Conservation (phyloP, 257 asterid genomes). For the Scutellaria barbata region DNA sequence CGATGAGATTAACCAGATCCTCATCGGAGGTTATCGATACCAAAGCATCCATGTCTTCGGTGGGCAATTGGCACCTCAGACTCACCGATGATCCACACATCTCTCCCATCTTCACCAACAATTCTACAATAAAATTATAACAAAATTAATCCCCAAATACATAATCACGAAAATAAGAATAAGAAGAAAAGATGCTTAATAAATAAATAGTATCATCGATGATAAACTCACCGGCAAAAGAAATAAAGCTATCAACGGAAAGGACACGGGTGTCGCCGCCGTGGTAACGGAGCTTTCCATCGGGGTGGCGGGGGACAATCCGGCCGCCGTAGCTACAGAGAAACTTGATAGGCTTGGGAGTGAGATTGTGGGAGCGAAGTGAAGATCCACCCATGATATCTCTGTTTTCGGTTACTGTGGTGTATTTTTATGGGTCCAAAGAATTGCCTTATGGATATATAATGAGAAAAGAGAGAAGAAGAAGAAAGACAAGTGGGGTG, state of each 20-base stretch:
- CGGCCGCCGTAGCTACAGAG: constrained; percentile 92
- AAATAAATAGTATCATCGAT: no score
- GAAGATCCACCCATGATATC: constrained; percentile 57
- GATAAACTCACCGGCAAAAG: constrained; percentile 60
- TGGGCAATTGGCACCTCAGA: constrained; percentile 74
- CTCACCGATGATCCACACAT: constrained; percentile 68
- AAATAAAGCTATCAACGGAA: constrained; percentile 63
- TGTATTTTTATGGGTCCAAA: constrained; percentile 28
- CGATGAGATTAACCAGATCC: constrained; percentile 73
- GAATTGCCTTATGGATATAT: constrained; percentile 24
- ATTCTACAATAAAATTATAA: constrained; percentile 42
- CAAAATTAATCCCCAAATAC: neutral
- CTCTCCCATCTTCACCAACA: constrained; percentile 65
- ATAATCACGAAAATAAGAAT: neutral
- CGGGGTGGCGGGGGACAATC: constrained; percentile 80
- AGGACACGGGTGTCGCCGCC: constrained; percentile 92
- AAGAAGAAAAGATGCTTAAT: neutral
- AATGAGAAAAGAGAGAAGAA: neutral
- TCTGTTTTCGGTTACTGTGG: no score
- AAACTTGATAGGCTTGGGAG: constrained; percentile 60
- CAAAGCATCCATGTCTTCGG: constrained; percentile 80
- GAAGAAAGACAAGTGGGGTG: constrained; percentile 24
- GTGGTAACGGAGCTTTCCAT: constrained; percentile 88
- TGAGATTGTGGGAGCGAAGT: constrained; percentile 32
- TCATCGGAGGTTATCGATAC: constrained; percentile 78